Evolutionary conservation across 345 rosid genomes (phyloP), one percentile per base, ranked within the genome.

Genomic region (Hibiscus mutabilis): DNA sequence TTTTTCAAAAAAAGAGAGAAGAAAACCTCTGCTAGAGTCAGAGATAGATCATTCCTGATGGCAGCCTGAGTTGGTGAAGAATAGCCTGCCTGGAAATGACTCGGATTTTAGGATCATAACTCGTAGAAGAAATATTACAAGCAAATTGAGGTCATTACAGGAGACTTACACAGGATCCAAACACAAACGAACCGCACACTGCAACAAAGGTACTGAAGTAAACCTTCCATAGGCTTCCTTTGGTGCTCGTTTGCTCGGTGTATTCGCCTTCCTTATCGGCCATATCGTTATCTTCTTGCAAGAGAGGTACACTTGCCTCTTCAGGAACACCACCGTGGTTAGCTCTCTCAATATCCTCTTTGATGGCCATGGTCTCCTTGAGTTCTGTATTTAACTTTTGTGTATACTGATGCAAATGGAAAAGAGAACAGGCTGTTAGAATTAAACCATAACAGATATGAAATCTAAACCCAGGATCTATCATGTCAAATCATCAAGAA

Each of bases 41-140:
- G 83, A 70, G 87, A 76, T 47, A 93, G 80, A 76, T 91, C 98
- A 72, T 79, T 78, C 81, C 82, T 86, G 27, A 93, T 89, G 27
- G 96, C 98, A 58, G 81, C 72, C 80, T 93, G 96, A 68, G 96
- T 86, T 29, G 97, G 97, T 25, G 97, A 93, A 11, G 98, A 93
- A 72, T 85, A 91, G 31, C 97, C 98, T 10, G 82, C 94, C 98
- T 91, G 92, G 58, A 82, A 14, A 18, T 46, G 3, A 19, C 31
- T 42, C 15, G 3, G 24, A 58, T 56, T 51, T 15, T 7, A 57
- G 37, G 31, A 10, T 13, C 35, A 44, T n/a, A 55, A 22, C 9
- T 46, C 29, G 18, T 2, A 15, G 5, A 29, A 53, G 24, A 18
- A 40, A 21, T 40, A 37, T 40, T 21, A 40, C 25, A 33, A 33